These are phyloP conservation scores for Rhodamnia argentea DNA, from an alignment of 345 rosid species.

Conservation along the genomic window DNA sequence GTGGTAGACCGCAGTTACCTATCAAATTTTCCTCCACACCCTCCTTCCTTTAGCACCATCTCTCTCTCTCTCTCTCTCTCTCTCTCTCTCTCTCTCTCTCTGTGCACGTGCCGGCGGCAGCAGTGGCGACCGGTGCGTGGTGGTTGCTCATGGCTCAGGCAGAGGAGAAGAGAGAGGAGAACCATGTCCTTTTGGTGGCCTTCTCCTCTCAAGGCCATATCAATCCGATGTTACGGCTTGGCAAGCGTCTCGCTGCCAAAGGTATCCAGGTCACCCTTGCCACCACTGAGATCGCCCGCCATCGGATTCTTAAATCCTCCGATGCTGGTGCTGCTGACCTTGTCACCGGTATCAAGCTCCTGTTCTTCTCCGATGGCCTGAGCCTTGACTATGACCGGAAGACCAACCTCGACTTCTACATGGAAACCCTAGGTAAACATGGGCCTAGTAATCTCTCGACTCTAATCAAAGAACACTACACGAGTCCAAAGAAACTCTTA, in stretches of 20 bases:
- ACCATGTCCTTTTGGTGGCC: slow-evolving; percentile 20
- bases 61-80: neutral
- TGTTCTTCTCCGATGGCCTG: slow-evolving; percentile 39
- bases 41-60: neutral
- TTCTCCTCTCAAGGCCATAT: slow-evolving; percentile 28
- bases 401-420: slow-evolving; percentile 24
- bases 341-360: slow-evolving; percentile 16
- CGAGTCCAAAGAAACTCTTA: slow-evolving; percentile 17
- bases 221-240: slow-evolving; percentile 28
- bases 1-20: neutral
- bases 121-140: neutral
- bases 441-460: slow-evolving; percentile 27
- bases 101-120: neutral
- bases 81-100: neutral
- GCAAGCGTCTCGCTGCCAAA: slow-evolving; percentile 15
- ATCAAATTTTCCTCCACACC: neutral
- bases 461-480: slow-evolving; percentile 16
- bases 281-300: slow-evolving; percentile 13
- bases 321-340: neutral
- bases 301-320: slow-evolving; percentile 7
- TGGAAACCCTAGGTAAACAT: slow-evolving; percentile 10
- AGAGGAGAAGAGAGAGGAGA: neutral
- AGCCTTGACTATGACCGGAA: slow-evolving; percentile 24
- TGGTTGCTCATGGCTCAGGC: neutral
- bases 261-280: slow-evolving; percentile 26